Percentiles rank a stretch among this genome's conserved stretches.
Evolutionary conservation across 1,284 basidiomycete genomes (phyloP).

Genomic region (Vanrija sp.): DNA sequence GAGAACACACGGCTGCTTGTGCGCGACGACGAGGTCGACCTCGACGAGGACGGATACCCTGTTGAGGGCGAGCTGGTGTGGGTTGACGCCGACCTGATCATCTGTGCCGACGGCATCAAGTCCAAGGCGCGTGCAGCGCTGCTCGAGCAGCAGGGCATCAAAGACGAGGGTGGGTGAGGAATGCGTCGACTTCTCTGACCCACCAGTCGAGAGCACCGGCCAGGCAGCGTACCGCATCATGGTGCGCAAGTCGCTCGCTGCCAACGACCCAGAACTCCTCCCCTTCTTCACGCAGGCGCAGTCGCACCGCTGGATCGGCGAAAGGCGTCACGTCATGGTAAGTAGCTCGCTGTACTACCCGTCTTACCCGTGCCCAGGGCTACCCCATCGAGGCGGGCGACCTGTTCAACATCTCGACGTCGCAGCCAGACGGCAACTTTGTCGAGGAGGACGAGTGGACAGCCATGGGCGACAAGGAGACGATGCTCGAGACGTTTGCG

Average conservation of each 20-base stretch:
- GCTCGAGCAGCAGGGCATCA: constrained; percentile 31
- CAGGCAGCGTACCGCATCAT: constrained; percentile 49
- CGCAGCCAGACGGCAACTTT: constrained; percentile 44
- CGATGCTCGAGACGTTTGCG: constrained; percentile 39
- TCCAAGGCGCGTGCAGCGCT: constrained; percentile 34
- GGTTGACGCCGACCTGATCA: constrained; percentile 41
- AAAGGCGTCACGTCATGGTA: constrained; percentile 43
- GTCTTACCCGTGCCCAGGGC: constrained; percentile 14
- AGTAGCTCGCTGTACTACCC: background rate
- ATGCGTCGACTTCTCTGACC: background rate
- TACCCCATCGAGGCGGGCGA: constrained; percentile 44
- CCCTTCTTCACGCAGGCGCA: constrained; percentile 35
- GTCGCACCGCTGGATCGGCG: constrained; percentile 46
- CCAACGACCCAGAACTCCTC: constrained; percentile 41
- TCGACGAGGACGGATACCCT: background rate
- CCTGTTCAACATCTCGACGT: constrained; percentile 45
- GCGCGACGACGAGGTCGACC: constrained; percentile 10
- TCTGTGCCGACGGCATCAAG: constrained; percentile 47
- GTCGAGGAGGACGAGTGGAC: constrained; percentile 41
- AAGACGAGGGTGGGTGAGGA: constrained; percentile 22
- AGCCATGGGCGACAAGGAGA: constrained; percentile 37
- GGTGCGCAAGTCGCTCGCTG: constrained; percentile 29
- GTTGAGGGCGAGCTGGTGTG: constrained; percentile 19
- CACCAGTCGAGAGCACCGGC: constrained; percentile 40
- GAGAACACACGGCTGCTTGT: constrained; percentile 31